Evolutionary conservation across 2,329 filamentous ascomycete genomes (phyloP).

Genomic region (Trichoderma gracile): DNA sequence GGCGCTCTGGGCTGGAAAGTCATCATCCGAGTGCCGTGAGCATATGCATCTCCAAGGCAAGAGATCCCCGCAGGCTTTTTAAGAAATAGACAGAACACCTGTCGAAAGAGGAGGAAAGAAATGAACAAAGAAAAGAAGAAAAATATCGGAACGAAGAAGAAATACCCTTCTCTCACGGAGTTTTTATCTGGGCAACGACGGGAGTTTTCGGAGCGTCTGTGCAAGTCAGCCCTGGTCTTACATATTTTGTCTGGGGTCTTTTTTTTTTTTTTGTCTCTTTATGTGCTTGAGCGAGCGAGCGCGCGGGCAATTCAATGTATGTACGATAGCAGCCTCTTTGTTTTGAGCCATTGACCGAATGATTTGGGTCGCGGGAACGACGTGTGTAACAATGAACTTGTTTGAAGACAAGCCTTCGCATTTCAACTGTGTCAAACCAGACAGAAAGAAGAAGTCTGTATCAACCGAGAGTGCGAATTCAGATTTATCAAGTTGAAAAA

Average conservation of each 20-base stretch:
- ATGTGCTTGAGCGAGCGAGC: conserved; percentile 13
- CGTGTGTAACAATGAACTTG: background rate
- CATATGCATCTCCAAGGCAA: background rate
- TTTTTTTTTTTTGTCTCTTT: background rate
- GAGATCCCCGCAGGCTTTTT: background rate
- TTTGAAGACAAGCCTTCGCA: background rate
- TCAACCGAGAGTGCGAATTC: too few species aligned
- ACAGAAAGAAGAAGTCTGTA: too few species aligned
- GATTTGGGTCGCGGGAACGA: conserved; percentile 9
- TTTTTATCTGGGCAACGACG: conserved; percentile 9
- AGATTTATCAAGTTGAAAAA: too few species aligned
- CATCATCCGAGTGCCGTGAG: conserved; percentile 59
- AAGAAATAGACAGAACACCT: background rate
- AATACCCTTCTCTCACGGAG: conserved; percentile 15
- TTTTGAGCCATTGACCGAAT: conserved; percentile 8
- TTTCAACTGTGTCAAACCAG: too few species aligned
- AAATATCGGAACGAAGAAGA: background rate
- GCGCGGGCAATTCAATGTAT: conserved; percentile 22
- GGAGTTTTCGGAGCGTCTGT: conserved; percentile 14
- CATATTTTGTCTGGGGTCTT: background rate
- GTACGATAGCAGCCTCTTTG: conserved; percentile 20
- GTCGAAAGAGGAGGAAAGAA: background rate
- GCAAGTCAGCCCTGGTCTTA: background rate
- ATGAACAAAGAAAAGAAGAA: conserved; percentile 1
- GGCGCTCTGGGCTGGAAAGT: conserved; percentile 69